phyloP scores from a whole-genome alignment of 768 basidiomycete genomes.

The Russula lepida region DNA sequence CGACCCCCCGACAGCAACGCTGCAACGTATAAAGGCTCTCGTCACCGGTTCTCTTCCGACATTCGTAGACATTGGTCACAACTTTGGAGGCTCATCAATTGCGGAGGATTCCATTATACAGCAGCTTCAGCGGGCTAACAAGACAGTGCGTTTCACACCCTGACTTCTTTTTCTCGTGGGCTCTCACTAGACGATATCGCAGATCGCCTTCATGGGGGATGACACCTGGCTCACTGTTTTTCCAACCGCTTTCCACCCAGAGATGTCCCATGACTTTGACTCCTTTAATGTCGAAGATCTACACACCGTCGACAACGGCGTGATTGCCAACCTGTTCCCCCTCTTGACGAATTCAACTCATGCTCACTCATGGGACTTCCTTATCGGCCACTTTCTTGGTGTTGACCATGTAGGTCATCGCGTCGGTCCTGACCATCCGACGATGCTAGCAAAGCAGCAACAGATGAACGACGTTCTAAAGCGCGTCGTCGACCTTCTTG shows the following conservation, averaged over 20 bases:
- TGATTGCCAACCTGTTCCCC: constrained; percentile 75
- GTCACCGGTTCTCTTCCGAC: constrained; percentile 95
- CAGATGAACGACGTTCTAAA: constrained; percentile 82
- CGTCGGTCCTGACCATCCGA: constrained; percentile 80
- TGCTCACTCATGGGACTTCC: constrained; percentile 63
- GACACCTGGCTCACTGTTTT: constrained; percentile 95
- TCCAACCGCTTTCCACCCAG: constrained; percentile 59
- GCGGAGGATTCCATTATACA: constrained; percentile 81
- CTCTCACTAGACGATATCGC: constrained; percentile 16
- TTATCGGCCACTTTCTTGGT: constrained; percentile 90
- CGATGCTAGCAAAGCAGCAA: constrained; percentile 74
- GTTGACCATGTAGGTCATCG: constrained; percentile 96
- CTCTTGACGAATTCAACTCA: constrained; percentile 44
- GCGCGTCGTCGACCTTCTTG: constrained; percentile 62
- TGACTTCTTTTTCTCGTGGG: no score
- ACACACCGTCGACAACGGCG: constrained; percentile 90
- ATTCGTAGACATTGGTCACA: constrained; percentile 88
- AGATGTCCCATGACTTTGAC: constrained; percentile 80
- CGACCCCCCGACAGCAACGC: constrained; percentile 91
- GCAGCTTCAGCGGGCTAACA: constrained; percentile 54
- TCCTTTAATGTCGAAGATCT: constrained; percentile 99
- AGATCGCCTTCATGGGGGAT: constrained; percentile 90
- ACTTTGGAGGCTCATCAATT: constrained; percentile 82
- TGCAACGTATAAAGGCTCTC: constrained; percentile 91
- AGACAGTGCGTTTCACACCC: constrained; percentile 39